phyloP scores from a whole-genome alignment of 2,329 filamentous ascomycete genomes.

The Pyrenochaeta sp. region DNA sequence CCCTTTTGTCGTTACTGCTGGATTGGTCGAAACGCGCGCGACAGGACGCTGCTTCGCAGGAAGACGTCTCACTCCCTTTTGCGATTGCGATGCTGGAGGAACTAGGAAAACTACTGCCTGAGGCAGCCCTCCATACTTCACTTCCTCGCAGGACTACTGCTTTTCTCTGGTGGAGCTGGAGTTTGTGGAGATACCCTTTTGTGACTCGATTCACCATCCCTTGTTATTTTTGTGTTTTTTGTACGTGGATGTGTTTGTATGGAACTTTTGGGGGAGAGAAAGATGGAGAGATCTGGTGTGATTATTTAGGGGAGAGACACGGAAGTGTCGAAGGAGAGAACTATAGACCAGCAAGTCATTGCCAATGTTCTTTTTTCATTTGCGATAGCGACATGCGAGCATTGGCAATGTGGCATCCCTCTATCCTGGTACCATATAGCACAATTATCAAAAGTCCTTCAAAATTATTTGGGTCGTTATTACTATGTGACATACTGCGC shows the following conservation, averaged over 20 bases:
- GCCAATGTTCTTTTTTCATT: no score
- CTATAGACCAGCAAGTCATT: slow-evolving; percentile 2
- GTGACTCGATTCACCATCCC: slow-evolving; percentile 9
- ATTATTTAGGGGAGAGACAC: neutral
- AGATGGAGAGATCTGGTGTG: no score
- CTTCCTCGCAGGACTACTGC: slow-evolving; percentile 14
- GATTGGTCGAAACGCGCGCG: slow-evolving; percentile 14
- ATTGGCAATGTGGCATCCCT: no score
- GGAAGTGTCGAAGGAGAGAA: neutral
- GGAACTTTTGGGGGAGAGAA: slow-evolving; percentile 1
- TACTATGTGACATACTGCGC: no score
- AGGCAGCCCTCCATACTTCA: slow-evolving; percentile 13
- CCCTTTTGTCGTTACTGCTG: slow-evolving; percentile 2
- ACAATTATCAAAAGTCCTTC: no score
- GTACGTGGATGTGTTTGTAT: slow-evolving; percentile 6
- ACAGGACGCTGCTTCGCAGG: slow-evolving; percentile 24
- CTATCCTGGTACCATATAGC: no score
- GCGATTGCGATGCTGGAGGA: slow-evolving; percentile 7
- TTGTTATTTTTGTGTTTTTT: slow-evolving; percentile 7
- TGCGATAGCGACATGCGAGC: no score
- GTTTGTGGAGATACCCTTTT: slow-evolving; percentile 50
- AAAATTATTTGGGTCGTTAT: no score
- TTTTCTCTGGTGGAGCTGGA: slow-evolving; percentile 50
- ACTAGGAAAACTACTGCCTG: slow-evolving; percentile 13
- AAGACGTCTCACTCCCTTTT: neutral